Base-by-base conservation (phyloP, 257 asterid genomes). In the Ajuga chamaepitys region DNA sequence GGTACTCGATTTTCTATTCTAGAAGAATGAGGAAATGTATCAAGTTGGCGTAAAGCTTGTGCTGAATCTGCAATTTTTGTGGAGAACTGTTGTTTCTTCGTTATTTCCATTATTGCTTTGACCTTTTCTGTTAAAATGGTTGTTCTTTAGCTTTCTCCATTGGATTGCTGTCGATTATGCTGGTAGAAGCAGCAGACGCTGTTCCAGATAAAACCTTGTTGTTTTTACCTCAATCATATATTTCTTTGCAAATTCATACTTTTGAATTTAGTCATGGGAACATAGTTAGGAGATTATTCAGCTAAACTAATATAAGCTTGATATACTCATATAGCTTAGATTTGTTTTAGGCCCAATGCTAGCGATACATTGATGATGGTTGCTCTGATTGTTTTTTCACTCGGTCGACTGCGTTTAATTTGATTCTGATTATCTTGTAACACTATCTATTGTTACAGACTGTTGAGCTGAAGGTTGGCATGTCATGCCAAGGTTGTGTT, bases 401-500 rank as follows among this genome's bases (percentile, higher is more conserved):
- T n/a, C 30, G 47, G 47, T 24, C 12, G 5, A 3, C 16, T 10
- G n/a, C n/a, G 34, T 68, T 44, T 32, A 26, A 42, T 41, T 21
- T 34, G 16, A 47, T 70, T 45, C 21, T 38, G 16, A 60, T 66
- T 51, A 70, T 57, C 48, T 51, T 59, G 26, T 58, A 62, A 28
- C 37, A 41, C 46, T 50, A 35, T 74, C 48, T 54, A 54, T 22
- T 32, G n/a, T 67, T 69, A 70, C 87, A 92, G 98, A 89, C 88
- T 64, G 97, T 92, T 63, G 97, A 85, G 71, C 94, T 92, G 61
- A 92, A 87, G 77, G 98, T 92, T 74, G 89, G 81, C 76, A 92
- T 92, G 97, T 82, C 98, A 62, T 92, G 98, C 88, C 88, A 84
- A 77, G 98, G 98, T 50, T 92, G 97, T 14, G 88, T 81, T 12